Base-by-base conservation (phyloP, 2,329 filamentous ascomycete species). In the Xylariaceae sp. region DNA sequence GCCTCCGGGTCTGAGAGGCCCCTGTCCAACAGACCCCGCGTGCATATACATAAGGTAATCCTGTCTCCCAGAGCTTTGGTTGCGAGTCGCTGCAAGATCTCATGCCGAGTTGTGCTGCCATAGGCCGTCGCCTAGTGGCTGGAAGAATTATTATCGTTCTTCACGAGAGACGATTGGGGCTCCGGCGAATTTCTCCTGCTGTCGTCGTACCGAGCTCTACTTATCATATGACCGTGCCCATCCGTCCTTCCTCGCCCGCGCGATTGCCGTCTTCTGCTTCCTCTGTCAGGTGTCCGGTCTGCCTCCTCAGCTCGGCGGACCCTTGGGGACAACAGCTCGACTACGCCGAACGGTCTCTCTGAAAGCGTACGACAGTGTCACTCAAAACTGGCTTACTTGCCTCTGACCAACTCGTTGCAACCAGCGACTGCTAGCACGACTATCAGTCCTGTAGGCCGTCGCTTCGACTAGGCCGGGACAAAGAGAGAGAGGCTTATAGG, bases 41-140 rank as follows among this genome's bases (percentile, higher is more conserved):
- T 15, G 15, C 15, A n/a, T n/a, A n/a, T n/a, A n/a, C n/a, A n/a
- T n/a, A n/a, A n/a, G n/a, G n/a, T n/a, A n/a, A n/a, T n/a, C n/a
- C n/a, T n/a, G 17, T 26, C 26, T 25, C 30, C 30, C 30, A 33
- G 26, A 9, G 12, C 13, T 30, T 14, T 19, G 33, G 21, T 29
- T 32, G n/a, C 29, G 17, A 39, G 37, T 19, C 36, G 36, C n/a
- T n/a, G n/a, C n/a, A n/a, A 33, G 27, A 37, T 29, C 17, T 38
- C 44, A 25, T 39, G 42, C 40, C 41, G 38, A 45, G 38, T 33
- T 39, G 38, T 36, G 37, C 36, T 40, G 36, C 30, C 33, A 31
- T 44, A 48, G 47, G 33, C 47, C 41, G 43, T 47, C 42, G 39
- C 48, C 39, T 47, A 47, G 48, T 52, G 45, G 49, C 47, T 52